A percentile compares a stretch with the other conserved stretches of the same genome.
Conservation (phyloP, 2,329 filamentous ascomycete species). For the Cladosporium sp. region DNA sequence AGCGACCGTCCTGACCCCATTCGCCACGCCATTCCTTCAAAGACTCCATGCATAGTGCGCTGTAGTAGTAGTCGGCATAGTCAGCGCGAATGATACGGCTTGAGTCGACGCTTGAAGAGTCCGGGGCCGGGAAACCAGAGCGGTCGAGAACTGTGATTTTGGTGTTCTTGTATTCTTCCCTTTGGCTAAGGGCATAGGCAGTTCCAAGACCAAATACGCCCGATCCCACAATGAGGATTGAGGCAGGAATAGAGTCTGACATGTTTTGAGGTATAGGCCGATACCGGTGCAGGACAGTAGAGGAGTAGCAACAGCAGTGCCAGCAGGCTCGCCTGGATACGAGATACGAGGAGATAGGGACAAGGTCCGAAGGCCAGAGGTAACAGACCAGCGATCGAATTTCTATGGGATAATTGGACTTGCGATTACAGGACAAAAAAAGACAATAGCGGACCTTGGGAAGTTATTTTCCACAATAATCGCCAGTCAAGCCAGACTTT, state of each 20-base stretch:
- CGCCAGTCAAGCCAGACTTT: no score
- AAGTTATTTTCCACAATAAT: no score
- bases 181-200: conserved; percentile 64
- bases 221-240: conserved; percentile 46
- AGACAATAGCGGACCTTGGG: no score
- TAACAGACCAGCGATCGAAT: no score
- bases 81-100: conserved; percentile 65
- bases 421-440: no score
- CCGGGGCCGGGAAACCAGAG: conserved; percentile 53
- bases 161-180: conserved; percentile 47
- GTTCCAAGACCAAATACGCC: conserved; percentile 58
- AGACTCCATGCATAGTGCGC: conserved; percentile 65
- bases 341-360: no score
- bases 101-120: conserved; percentile 49
- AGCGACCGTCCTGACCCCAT: conserved; percentile 59
- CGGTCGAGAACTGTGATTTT: conserved; percentile 56
- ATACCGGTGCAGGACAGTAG: no score
- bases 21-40: conserved; percentile 64
- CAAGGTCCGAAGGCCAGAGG: no score
- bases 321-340: no score
- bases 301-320: no score
- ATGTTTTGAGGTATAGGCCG: not conserved
- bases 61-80: conserved; percentile 76
- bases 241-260: conserved; percentile 31
- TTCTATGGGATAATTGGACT: no score